Base-by-base conservation (phyloP, 164 flowering plant species). In the Hamamelis virginiana region DNA sequence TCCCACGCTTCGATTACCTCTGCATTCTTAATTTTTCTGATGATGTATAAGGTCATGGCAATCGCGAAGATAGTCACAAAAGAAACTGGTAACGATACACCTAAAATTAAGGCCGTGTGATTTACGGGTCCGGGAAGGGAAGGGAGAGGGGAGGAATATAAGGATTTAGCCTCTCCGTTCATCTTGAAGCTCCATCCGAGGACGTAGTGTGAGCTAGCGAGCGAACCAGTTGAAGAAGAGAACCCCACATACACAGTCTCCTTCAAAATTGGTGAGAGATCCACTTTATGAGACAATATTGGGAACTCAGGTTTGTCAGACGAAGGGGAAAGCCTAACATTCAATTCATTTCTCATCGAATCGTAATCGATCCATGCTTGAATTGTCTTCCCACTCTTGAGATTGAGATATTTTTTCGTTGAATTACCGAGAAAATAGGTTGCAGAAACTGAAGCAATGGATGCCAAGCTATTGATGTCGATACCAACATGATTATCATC, bases 401-500 rank as follows among this genome's bases (percentile, higher is more conserved):
- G 78, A 63, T 58, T 69, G 13, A 89, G 46, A 19, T 62, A 47
- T 12, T 67, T 38, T 33, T 48, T 64, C 0, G 70, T 65, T 0
- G 61, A 46, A 64, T 72, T 70, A 0, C 73, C 74, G 13, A 38
- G 27, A 25, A 58, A 84, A 72, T 74, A 84, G 0, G 71, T 73
- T 3, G 87, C 88, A 1, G 81, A 19, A n/a, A 65, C 80, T 8
- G 95, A 88, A 2, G 55, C 65, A 59, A 77, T 83, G 0, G 97
- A 92, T 1, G 3, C 43, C 70, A 92, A 10, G 60, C 85, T 79
- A 52, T 89, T 83, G 57, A 92, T 53, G 46, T 92, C 83, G 19
- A 92, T 72, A 1, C 97, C 96, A 1, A 92, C 80, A 75, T 92
- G 97, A 69, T 92, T 87, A 67, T 84, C 90, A 71, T 80, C 74